Conservation (phyloP, 768 basidiomycete genomes). For the Phaffia australis region DNA sequence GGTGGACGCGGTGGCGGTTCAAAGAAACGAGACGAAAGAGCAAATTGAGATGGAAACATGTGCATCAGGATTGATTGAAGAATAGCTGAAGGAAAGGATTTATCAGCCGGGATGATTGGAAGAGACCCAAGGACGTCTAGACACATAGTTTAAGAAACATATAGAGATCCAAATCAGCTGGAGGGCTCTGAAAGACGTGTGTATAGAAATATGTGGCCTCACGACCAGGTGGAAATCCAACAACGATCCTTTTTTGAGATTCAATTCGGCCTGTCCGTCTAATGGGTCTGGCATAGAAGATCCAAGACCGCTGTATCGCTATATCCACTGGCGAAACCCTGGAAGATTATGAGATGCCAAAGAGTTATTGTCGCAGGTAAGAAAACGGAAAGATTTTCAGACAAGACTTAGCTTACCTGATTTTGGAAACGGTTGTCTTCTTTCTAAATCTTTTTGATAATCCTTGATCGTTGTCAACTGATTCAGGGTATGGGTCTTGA, state of each 20-base stretch:
- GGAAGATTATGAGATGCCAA: not conserved
- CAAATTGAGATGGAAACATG: constrained; percentile 72
- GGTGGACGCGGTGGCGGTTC: not conserved
- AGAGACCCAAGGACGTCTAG: constrained; percentile 49
- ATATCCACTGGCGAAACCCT: constrained; percentile 29
- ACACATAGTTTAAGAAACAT: not conserved
- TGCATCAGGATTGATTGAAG: constrained; percentile 65
- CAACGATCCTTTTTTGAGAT: constrained; percentile 47
- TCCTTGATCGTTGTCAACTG: too few species aligned
- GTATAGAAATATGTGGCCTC: constrained; percentile 27
- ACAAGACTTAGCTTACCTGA: too few species aligned
- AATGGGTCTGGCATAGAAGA: constrained; percentile 58
- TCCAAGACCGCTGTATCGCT: constrained; percentile 30
- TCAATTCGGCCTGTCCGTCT: constrained; percentile 28
- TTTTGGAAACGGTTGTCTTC: too few species aligned
- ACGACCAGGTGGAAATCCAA: constrained; percentile 65
- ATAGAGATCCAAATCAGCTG: not conserved
- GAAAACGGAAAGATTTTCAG: too few species aligned
- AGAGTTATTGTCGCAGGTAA: too few species aligned
- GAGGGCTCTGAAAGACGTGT: not conserved
- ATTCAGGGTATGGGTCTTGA: too few species aligned
- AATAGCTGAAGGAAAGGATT: constrained; percentile 38
- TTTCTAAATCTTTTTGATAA: too few species aligned
- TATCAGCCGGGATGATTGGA: constrained; percentile 26
- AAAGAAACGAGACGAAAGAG: constrained; percentile 46